These are phyloP conservation scores for Phytophthora tentaculata DNA, from an alignment of 352 stramenopile genomes.

Conservation along the genomic window DNA sequence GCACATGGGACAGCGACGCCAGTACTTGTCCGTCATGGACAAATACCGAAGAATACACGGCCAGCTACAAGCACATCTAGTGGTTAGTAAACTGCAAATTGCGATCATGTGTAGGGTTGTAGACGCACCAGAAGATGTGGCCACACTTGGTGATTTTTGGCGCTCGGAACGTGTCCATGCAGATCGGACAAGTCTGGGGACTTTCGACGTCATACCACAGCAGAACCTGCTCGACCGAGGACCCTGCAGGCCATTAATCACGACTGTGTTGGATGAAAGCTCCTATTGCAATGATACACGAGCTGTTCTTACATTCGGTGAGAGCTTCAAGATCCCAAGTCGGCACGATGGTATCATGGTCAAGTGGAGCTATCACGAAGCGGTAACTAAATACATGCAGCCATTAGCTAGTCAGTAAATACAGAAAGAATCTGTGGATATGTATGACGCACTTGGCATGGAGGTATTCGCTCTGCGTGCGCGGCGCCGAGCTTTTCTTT, in stretches of 20 bases:
- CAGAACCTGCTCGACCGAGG: constrained; percentile 83
- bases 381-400: constrained; percentile 58
- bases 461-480: constrained; percentile 85
- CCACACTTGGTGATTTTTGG: constrained; percentile 90
- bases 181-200: constrained; percentile 77
- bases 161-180: constrained; percentile 74
- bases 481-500: constrained; percentile 67
- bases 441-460: constrained; percentile 77
- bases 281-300: neutral
- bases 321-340: constrained; percentile 81
- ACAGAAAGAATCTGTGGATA: neutral
- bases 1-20: constrained; percentile 87
- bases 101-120: neutral
- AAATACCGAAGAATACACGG: constrained; percentile 85
- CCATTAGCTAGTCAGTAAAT: neutral
- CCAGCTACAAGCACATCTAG: constrained; percentile 52
- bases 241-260: constrained; percentile 47
- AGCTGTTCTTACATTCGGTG: constrained; percentile 67
- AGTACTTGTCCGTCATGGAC: constrained; percentile 89
- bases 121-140: constrained; percentile 83
- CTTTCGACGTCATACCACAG: constrained; percentile 75
- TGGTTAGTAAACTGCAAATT: constrained; percentile 1
- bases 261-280: neutral
- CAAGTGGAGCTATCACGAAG: constrained; percentile 77
- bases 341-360: constrained; percentile 47